Evolutionary conservation across 2,329 filamentous ascomycete genomes (phyloP).

Genomic region (Fusarium pininemorale): DNA sequence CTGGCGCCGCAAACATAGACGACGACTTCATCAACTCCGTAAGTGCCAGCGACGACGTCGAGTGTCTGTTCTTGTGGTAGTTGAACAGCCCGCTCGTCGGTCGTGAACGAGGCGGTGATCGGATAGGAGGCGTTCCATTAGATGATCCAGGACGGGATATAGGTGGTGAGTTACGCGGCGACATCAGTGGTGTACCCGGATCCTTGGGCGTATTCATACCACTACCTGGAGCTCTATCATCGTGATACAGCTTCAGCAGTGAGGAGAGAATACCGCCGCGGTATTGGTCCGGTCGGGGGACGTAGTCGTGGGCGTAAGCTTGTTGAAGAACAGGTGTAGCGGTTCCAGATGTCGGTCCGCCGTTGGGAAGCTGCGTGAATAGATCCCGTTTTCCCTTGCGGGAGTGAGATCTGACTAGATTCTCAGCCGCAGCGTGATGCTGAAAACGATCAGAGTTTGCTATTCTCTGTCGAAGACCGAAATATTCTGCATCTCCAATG

Average conservation of each 20-base stretch:
- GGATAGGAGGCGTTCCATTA: slow-evolving; percentile 39
- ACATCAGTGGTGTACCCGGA: slow-evolving; percentile 52
- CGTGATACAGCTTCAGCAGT: slow-evolving; percentile 74
- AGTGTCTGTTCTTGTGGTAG: slow-evolving; percentile 53
- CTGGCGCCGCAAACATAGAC: slow-evolving; percentile 60
- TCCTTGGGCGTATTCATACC: slow-evolving; percentile 53
- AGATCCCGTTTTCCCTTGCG: slow-evolving; percentile 45
- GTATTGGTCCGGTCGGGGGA: slow-evolving; percentile 73
- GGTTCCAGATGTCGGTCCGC: slow-evolving; percentile 48
- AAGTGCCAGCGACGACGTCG: slow-evolving; percentile 56
- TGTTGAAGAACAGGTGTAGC: slow-evolving; percentile 55
- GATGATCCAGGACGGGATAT: slow-evolving; percentile 53
- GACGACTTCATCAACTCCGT: slow-evolving; percentile 65
- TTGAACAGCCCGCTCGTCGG: slow-evolving; percentile 53
- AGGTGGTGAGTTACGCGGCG: slow-evolving; percentile 54
- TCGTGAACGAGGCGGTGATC: slow-evolving; percentile 46
- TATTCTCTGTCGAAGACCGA: slow-evolving; percentile 38
- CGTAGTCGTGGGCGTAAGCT: slow-evolving; percentile 64
- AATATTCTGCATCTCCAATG: slow-evolving; percentile 27
- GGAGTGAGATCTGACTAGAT: slow-evolving; percentile 48
- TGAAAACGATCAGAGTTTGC: slow-evolving; percentile 32
- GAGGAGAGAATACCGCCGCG: slow-evolving; percentile 78
- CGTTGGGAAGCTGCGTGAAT: slow-evolving; percentile 42
- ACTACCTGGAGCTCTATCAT: slow-evolving; percentile 53
- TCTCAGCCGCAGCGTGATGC: slow-evolving; percentile 47